These are phyloP conservation scores for Solanum sitiens DNA, from an alignment of 257 asterid species.

Conservation along the genomic window DNA sequence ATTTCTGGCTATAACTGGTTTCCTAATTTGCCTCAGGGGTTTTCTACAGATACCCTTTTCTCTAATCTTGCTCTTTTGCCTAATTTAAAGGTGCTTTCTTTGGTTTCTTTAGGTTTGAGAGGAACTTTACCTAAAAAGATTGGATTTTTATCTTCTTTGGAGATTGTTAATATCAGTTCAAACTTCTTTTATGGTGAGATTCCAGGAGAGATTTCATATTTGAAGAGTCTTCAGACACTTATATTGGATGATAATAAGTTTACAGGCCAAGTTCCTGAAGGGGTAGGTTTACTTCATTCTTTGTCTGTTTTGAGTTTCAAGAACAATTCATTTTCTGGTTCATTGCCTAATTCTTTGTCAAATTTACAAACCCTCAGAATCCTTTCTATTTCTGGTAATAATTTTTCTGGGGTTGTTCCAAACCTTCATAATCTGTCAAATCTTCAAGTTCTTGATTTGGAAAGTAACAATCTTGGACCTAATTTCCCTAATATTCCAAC, in stretches of 20 bases:
- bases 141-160: conserved; percentile 48
- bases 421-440: conserved; percentile 34
- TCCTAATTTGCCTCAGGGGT: conserved; percentile 29
- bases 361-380: conserved; percentile 33
- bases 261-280: conserved; percentile 45
- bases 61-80: conserved; percentile 49
- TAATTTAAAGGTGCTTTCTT: conserved; percentile 53
- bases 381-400: conserved; percentile 43
- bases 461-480: conserved; percentile 59
- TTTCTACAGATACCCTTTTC: conserved; percentile 37
- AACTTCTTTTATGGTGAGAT: conserved; percentile 48
- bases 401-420: conserved; percentile 47
- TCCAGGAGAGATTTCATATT: conserved; percentile 41
- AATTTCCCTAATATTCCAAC: conserved; percentile 43
- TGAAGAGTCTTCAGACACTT: conserved; percentile 56
- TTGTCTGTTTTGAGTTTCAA: conserved; percentile 56
- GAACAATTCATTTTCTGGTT: conserved; percentile 59
- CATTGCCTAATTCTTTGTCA: conserved; percentile 37
- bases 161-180: conserved; percentile 60
- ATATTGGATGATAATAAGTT: conserved; percentile 54
- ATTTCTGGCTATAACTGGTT: conserved; percentile 33
- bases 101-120: conserved; percentile 56
- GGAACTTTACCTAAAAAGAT: conserved; percentile 60
- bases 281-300: conserved; percentile 33
- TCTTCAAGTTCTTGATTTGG: conserved; percentile 72